Evolutionary conservation across 495 filamentous ascomycete species (phyloP).

Genomic region (Peziza echinospora): DNA sequence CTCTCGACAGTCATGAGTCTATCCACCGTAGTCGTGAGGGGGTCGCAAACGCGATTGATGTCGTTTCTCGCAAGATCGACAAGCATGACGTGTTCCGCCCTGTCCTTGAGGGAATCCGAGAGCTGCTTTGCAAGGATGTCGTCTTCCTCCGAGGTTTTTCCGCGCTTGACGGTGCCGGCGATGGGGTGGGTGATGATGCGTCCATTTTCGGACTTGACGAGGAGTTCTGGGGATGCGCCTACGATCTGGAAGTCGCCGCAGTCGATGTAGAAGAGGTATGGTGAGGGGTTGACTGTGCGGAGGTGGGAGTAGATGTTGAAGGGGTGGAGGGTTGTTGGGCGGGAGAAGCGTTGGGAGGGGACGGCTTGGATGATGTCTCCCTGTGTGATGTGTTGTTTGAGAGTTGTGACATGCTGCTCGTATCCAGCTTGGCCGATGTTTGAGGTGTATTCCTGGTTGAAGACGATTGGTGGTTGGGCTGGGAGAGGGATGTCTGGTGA

Average conservation of each 20-base stretch:
- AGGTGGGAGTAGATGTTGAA: constrained; percentile 98
- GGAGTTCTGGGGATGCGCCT: constrained; percentile 77
- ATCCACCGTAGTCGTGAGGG: constrained; percentile 68
- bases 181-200: constrained; percentile 93
- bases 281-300: constrained; percentile 84
- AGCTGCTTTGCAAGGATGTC: constrained; percentile 57
- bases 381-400: constrained; percentile 71
- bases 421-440: constrained; percentile 83
- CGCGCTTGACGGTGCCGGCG: constrained; percentile 80
- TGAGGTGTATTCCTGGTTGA: constrained; percentile 59
- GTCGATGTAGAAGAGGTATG: constrained; percentile 89
- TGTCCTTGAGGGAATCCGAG: constrained; percentile 63
- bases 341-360: constrained; percentile 75
- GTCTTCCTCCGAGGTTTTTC: constrained; percentile 60
- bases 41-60: constrained; percentile 88
- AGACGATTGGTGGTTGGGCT: constrained; percentile 46
- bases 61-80: constrained; percentile 97
- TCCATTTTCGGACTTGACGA: constrained; percentile 72
- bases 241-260: constrained; percentile 85
- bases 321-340: constrained; percentile 74
- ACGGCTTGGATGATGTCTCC: constrained; percentile 97
- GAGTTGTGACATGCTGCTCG: constrained; percentile 53
- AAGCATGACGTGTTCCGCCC: constrained; percentile 96
- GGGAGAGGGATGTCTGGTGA: constrained; percentile 57
- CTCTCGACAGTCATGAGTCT: constrained; percentile 86